phyloP scores from a whole-genome alignment of 345 rosid genomes.

The Aethionema arabicum region DNA sequence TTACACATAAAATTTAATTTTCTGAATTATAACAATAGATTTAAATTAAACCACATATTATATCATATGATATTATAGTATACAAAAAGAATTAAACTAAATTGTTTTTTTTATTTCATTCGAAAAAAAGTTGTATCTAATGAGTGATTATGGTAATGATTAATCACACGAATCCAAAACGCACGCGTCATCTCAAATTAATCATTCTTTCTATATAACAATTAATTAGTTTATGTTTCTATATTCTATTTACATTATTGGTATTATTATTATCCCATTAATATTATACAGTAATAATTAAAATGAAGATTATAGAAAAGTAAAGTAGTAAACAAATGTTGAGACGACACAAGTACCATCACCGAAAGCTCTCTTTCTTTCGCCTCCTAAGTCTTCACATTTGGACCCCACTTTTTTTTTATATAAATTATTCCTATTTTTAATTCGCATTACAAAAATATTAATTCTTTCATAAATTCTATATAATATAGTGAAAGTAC shows the following conservation, averaged over 20 bases:
- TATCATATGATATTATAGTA: neutral
- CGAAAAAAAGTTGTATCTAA: neutral
- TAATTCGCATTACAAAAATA: neutral
- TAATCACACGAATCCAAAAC: constrained; percentile 36
- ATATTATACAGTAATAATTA: constrained; percentile 18
- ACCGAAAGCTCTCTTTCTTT: constrained; percentile 33
- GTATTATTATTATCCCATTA: neutral
- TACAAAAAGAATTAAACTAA: too few relatives aligned
- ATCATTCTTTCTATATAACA: constrained; percentile 23
- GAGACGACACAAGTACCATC: constrained; percentile 33
- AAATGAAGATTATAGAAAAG: constrained; percentile 10
- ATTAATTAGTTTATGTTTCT: neutral
- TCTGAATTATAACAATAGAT: too few relatives aligned
- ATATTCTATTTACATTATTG: neutral
- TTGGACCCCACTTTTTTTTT: constrained; percentile 18
- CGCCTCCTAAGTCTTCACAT: constrained; percentile 23
- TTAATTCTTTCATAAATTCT: neutral
- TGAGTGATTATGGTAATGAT: constrained; percentile 39
- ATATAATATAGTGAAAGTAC: neutral
- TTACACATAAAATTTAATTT: too few relatives aligned
- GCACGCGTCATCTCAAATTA: constrained; percentile 36
- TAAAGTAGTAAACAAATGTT: constrained; percentile 21
- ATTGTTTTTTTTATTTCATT: neutral
- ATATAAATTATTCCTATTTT: neutral
- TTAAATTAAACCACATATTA: too few relatives aligned